These are phyloP conservation scores for Globisporangium camurandrum DNA, from an alignment of 352 stramenopile genomes.

Conservation along the genomic window DNA sequence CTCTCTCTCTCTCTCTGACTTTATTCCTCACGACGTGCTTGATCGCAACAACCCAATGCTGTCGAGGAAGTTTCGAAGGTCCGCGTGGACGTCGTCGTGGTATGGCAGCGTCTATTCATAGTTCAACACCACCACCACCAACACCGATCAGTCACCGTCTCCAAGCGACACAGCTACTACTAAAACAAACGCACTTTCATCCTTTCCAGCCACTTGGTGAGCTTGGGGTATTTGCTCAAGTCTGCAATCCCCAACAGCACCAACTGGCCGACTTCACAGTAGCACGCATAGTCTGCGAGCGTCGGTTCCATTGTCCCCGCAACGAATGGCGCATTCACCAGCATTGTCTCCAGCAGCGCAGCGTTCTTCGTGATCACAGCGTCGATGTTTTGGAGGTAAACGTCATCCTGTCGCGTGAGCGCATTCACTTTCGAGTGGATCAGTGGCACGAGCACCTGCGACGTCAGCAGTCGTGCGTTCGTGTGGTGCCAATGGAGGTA, in stretches of 20 bases:
- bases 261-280: conserved; percentile 58
- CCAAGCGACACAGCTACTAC: not conserved
- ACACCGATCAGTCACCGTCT: not conserved
- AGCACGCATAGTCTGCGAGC: conserved; percentile 42
- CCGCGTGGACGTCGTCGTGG: conserved; percentile 46
- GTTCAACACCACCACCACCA: not conserved
- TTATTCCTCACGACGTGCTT: too few relatives aligned
- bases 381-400: conserved; percentile 24
- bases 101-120: conserved; percentile 18
- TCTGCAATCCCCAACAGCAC: conserved; percentile 34
- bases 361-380: conserved; percentile 31
- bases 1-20: too few relatives aligned
- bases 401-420: conserved; percentile 26
- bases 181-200: conserved; percentile 25
- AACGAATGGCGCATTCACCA: conserved; percentile 35
- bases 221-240: conserved; percentile 44
- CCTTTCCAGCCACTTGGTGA: conserved; percentile 33
- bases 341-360: conserved; percentile 39
- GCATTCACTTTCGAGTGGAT: conserved; percentile 20
- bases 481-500: conserved; percentile 69
- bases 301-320: conserved; percentile 36
- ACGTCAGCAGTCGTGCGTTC: conserved; percentile 38
- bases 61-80: too few relatives aligned
- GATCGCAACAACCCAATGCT: too few relatives aligned
- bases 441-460: conserved; percentile 29